Evolutionary conservation across 2,329 filamentous ascomycete genomes (phyloP).

Genomic region (Fusarium pilosicola): DNA sequence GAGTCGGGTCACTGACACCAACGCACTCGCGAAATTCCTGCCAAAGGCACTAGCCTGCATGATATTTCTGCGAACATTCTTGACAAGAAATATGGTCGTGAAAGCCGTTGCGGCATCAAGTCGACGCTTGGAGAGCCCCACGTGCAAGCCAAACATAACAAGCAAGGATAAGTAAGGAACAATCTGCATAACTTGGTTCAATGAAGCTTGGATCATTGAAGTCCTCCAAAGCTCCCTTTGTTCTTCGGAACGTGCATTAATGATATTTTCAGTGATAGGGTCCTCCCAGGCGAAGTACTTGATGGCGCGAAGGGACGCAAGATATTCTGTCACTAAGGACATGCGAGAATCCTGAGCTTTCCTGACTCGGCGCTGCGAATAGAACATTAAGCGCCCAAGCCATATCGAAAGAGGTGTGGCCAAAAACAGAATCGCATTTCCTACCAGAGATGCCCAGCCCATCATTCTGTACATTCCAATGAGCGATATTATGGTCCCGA

Average conservation of each 20-base stretch:
- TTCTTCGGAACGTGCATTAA: constrained; percentile 60
- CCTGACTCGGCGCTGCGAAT: constrained; percentile 62
- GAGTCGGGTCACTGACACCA: constrained; percentile 60
- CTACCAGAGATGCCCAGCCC: constrained; percentile 65
- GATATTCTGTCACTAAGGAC: constrained; percentile 67
- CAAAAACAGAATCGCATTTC: constrained; percentile 58
- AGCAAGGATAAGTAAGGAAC: constrained; percentile 64
- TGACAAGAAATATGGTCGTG: constrained; percentile 64
- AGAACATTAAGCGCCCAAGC: constrained; percentile 61
- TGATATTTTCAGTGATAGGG: constrained; percentile 61
- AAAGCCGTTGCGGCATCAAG: constrained; percentile 68
- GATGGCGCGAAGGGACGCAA: constrained; percentile 66
- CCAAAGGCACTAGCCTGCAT: constrained; percentile 59
- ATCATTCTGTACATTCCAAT: constrained; percentile 65
- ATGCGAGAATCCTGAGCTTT: constrained; percentile 66
- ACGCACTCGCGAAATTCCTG: constrained; percentile 48
- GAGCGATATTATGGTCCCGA: constrained; percentile 59
- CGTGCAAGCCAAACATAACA: constrained; percentile 64
- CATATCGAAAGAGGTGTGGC: constrained; percentile 61
- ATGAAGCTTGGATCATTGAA: constrained; percentile 57
- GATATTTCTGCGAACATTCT: constrained; percentile 63
- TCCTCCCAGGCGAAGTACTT: constrained; percentile 72
- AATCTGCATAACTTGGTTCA: constrained; percentile 62
- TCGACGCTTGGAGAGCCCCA: constrained; percentile 57
- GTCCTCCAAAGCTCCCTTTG: constrained; percentile 65